Evolutionary conservation across 2,329 filamentous ascomycete species (phyloP), one percentile per base, ranked within the genome.

Genomic region (Fulvia fulva): DNA sequence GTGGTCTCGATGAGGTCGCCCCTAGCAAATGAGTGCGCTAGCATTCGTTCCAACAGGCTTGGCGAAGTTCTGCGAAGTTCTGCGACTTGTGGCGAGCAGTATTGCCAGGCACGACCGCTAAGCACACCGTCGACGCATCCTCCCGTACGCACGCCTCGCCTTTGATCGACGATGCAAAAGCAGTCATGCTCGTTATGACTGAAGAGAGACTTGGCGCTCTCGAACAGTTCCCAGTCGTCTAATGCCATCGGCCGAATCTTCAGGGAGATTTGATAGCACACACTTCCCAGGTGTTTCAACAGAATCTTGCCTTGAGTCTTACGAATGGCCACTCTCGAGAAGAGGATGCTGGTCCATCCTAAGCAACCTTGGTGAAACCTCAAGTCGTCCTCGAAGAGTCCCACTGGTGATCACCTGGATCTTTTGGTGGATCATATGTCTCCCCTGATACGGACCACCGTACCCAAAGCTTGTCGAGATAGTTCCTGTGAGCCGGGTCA

Each of bases 1-100:
- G 84, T 16, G 85, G 85, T 0, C 75, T 86, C 68, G 76, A 82
- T 57, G 81, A 80, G 19, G 37, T 41, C 16, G 37, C 37, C 21
- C 5, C 50, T 30, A 80, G 80, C 5, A 75, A 78, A 69, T 77
- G 77, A 55, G 26, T 41, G 37, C 1, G 12, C 37, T 41, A 19
- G 37, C 3, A 11, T 9, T 11, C 3, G 30, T 2, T 34, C 16
- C 9, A 14, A 34, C 16, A 2, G 9, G 30, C 3, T 34, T 34
- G 30, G 30, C 16, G 30, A 34, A 14, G 9, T 34, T 34, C n/a
- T n/a, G n/a, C n/a, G n/a, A n/a, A n/a, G n/a, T n/a, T n/a, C n/a
- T n/a, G n/a, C n/a, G n/a, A n/a, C n/a, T 34, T 34, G 30, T 34
- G 30, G 16, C 30, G 30, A 34, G 8, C 30, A 34, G n/a, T n/a